Evolutionary conservation across 345 rosid genomes (phyloP).

Genomic region (Salix purpurea): DNA sequence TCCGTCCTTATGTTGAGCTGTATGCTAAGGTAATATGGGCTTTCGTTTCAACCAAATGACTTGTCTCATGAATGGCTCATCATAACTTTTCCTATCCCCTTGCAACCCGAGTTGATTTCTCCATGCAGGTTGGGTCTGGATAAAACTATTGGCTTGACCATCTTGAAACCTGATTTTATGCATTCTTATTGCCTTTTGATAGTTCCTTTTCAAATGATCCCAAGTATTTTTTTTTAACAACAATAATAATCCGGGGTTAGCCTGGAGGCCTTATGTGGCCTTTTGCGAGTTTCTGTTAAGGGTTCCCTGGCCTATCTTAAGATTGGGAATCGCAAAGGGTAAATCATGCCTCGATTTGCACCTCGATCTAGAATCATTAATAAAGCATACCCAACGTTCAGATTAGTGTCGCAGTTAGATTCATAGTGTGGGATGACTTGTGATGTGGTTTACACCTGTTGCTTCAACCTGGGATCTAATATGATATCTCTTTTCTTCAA

Average conservation of each 20-base stretch:
- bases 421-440: background rate
- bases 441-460: background rate
- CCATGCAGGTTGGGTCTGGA: constrained; percentile 1
- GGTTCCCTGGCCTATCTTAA: background rate
- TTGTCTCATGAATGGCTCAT: background rate
- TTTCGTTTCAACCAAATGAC: background rate
- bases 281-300: background rate
- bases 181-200: background rate
- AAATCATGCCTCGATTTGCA: background rate
- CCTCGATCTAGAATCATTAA: background rate
- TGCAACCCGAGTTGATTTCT: background rate
- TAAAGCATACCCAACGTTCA: constrained; percentile 9
- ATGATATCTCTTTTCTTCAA: background rate
- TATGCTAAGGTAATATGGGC: constrained; percentile 64
- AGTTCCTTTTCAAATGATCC: background rate
- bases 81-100: background rate
- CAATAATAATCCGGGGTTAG: background rate
- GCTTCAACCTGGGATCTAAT: background rate
- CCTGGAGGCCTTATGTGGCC: background rate
- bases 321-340: background rate
- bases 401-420: background rate
- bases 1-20: constrained; percentile 66
- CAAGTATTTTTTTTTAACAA: background rate
- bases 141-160: constrained; percentile 4
- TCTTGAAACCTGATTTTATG: background rate